Base-by-base conservation (phyloP, 768 basidiomycete species). In the Pleurotus pulmonarius region DNA sequence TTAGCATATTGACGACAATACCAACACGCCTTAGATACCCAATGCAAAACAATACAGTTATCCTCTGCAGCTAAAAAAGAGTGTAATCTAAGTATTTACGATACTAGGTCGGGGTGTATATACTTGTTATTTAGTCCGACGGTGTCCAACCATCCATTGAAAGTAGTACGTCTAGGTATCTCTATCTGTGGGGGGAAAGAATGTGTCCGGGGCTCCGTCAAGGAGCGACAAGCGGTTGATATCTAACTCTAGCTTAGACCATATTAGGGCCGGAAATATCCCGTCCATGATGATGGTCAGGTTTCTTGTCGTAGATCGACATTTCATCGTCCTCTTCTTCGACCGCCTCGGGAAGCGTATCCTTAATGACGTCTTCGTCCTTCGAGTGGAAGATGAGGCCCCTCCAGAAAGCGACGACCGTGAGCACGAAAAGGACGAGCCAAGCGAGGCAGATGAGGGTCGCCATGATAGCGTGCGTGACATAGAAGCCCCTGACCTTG, bases 361-460 rank as follows among this genome's bases (percentile, higher is more conserved):
- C 78, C 47, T 71, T 70, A 41, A 79, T 60, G 22, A 78, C 76
- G 38, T 77, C 77, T 58, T 73, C 73, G 26, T 69, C 66, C n/a
- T 70, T 67, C 7, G 75, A 74, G 38, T 69, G 65, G 63, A 79
- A 78, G 15, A 80, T 79, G 49, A 69, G 65, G 34, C 78, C 78
- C 55, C 72, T 70, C 62, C 62, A 68, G 63, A 79, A 76, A 3
- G 76, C 78, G 29, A 72, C 37, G 20, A 65, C 56, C 3, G 78
- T 79, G 59, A 79, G 65, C 39, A 67, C 60, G 60, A 77, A 72
- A 41, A 80, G 67, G 26, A 79, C 62, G 29, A 64, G 57, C 77
- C 78, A 78, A 5, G 69, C 72, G 13, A 66, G 20, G 54, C 68
- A 69, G 69, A 80, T 75, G 53, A 72, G n/a, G 45, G 73, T 58